A percentile compares a stretch with the other conserved stretches of the same genome.
These are phyloP conservation scores for Mucor sp. DNA, from an alignment of 371 early-diverging fungal genomes.

Conservation along the genomic window DNA sequence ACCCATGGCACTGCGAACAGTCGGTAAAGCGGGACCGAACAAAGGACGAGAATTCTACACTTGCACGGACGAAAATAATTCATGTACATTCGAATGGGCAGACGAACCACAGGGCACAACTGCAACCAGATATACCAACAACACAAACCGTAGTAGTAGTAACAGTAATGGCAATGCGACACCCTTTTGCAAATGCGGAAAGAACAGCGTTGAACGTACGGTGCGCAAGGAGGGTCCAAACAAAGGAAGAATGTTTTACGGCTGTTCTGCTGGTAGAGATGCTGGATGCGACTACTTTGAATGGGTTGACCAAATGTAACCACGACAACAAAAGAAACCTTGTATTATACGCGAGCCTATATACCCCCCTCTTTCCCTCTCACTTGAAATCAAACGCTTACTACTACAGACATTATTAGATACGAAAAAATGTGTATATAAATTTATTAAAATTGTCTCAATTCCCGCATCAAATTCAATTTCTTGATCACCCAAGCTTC, in stretches of 20 bases:
- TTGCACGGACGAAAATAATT: slow-evolving; percentile 30
- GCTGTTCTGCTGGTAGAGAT: slow-evolving; percentile 34
- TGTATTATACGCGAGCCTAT: not conserved
- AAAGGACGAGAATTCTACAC: slow-evolving; percentile 57
- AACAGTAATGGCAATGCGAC: slow-evolving; percentile 13
- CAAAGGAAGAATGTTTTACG: slow-evolving; percentile 45
- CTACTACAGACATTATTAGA: not conserved
- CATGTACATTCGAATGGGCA: slow-evolving; percentile 31
- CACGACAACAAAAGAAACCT: not conserved
- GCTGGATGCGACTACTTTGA: slow-evolving; percentile 21
- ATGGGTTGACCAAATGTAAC: slow-evolving; percentile 12
- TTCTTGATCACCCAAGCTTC: not conserved
- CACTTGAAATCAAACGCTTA: too few relatives aligned
- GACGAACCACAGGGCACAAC: slow-evolving; percentile 29
- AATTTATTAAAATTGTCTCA: not conserved
- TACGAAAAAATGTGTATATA: not conserved
- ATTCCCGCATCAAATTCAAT: not conserved
- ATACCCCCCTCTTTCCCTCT: too few relatives aligned
- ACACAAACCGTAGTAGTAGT: not conserved
- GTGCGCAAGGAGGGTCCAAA: slow-evolving; percentile 51
- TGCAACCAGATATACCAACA: too few relatives aligned
- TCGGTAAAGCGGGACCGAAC: slow-evolving; percentile 64
- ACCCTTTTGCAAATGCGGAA: slow-evolving; percentile 59
- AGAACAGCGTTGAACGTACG: slow-evolving; percentile 30
- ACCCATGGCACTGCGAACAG: slow-evolving; percentile 40